Percentiles rank a stretch among this genome's conserved stretches.
phyloP scores from a whole-genome alignment of 2,329 filamentous ascomycete species.

The Stemphylium vesicarium region DNA sequence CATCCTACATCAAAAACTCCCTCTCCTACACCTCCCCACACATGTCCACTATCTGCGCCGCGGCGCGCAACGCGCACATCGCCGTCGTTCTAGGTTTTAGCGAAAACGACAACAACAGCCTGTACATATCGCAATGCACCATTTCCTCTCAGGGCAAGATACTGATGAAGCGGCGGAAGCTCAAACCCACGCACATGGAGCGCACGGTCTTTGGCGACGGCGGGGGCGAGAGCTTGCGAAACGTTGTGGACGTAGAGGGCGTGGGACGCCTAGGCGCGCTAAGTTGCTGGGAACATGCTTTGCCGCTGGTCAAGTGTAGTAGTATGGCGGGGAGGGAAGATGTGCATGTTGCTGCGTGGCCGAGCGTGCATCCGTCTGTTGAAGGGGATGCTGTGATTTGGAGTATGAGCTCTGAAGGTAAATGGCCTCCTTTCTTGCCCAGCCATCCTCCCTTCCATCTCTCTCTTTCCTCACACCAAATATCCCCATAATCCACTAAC shows the following conservation, averaged over 20 bases:
- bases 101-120: slow-evolving; percentile 45
- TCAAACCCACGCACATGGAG: slow-evolving; percentile 55
- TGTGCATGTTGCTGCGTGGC: slow-evolving; percentile 53
- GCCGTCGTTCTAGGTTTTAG: slow-evolving; percentile 50
- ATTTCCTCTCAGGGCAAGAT: slow-evolving; percentile 45
- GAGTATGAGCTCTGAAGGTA: slow-evolving; percentile 46
- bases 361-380: slow-evolving; percentile 43
- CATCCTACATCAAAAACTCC: slow-evolving; percentile 55
- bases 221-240: slow-evolving; percentile 40
- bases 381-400: slow-evolving; percentile 42
- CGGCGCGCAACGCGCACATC: slow-evolving; percentile 44
- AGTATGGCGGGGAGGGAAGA: slow-evolving; percentile 48
- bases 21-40: slow-evolving; percentile 50
- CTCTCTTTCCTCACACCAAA: too few species aligned
- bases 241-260: slow-evolving; percentile 41
- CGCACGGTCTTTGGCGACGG: slow-evolving; percentile 53
- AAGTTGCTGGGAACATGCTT: slow-evolving; percentile 52
- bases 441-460: not conserved
- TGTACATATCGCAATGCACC: slow-evolving; percentile 52
- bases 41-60: slow-evolving; percentile 51
- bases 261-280: slow-evolving; percentile 43
- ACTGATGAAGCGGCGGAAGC: slow-evolving; percentile 48
- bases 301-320: slow-evolving; percentile 52
- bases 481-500: too few species aligned
- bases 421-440: too few species aligned